A percentile compares a stretch with the other conserved stretches of the same genome.
These are phyloP conservation scores for Entomortierella lignicola DNA, from an alignment of 192 early-diverging fungal genomes.

Conservation along the genomic window DNA sequence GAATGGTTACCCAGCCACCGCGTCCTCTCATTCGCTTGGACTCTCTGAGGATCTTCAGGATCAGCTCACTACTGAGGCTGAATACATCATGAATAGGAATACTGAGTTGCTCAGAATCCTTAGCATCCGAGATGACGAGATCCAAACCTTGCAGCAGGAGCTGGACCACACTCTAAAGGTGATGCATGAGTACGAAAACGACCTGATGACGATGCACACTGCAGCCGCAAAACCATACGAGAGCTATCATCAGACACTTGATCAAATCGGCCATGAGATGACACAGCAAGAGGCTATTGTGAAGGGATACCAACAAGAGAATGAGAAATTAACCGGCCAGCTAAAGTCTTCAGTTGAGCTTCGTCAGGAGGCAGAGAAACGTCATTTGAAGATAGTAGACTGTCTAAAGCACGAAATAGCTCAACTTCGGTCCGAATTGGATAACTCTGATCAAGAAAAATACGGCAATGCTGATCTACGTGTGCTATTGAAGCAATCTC, in stretches of 20 bases:
- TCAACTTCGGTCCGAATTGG: conserved; percentile 31
- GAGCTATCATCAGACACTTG: conserved; percentile 43
- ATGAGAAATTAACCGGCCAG: conserved; percentile 41
- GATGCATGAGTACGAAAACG: conserved; percentile 53
- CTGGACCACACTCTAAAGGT: conserved; percentile 50
- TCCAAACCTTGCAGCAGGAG: conserved; percentile 49
- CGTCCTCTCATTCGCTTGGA: conserved; percentile 34
- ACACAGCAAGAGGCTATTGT: conserved; percentile 51
- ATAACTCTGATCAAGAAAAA: conserved; percentile 37
- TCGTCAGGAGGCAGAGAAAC: conserved; percentile 50
- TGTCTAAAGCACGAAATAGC: conserved; percentile 32
- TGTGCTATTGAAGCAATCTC: conserved; percentile 17
- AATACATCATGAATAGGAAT: conserved; percentile 53
- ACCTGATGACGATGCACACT: conserved; percentile 55
- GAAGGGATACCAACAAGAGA: conserved; percentile 50
- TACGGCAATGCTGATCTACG: conserved; percentile 36
- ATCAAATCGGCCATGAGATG: conserved; percentile 52
- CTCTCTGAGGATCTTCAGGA: conserved; percentile 45
- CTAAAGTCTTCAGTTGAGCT: conserved; percentile 49
- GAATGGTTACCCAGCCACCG: conserved; percentile 2
- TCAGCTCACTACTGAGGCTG: conserved; percentile 46
- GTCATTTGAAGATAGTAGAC: conserved; percentile 36
- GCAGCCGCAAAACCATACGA: conserved; percentile 53
- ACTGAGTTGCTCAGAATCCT: conserved; percentile 47
- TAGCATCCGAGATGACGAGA: conserved; percentile 46